Evolutionary conservation across 179 eudicot species (phyloP).

Genomic region (Carnegiea gigantea): DNA sequence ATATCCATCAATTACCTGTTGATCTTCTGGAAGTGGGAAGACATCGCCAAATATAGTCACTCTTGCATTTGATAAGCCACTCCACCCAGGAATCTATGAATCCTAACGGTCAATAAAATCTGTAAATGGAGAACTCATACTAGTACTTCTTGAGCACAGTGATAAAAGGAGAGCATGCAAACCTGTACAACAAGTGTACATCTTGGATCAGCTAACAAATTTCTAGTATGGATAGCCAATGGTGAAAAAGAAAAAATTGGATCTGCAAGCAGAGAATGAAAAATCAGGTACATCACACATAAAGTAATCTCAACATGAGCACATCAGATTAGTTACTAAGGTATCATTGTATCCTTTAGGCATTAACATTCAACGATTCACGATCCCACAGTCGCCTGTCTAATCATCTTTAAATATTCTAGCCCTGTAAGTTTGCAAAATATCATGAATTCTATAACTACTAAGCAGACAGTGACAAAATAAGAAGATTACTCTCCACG

Average conservation of each 20-base stretch:
- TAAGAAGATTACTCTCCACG: background rate
- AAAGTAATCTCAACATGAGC: background rate
- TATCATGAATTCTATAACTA: background rate
- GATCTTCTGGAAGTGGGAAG: constrained; percentile 76
- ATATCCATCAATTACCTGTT: constrained; percentile 59
- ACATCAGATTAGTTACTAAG: too few relatives aligned
- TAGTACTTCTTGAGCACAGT: background rate
- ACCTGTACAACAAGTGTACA: constrained; percentile 99
- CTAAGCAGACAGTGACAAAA: background rate
- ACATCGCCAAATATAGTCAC: constrained; percentile 97
- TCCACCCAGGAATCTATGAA: constrained; percentile 98
- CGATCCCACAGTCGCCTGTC: too few relatives aligned
- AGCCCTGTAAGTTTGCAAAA: background rate
- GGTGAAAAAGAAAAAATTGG: constrained; percentile 98
- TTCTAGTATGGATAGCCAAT: constrained; percentile 96
- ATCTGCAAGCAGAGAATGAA: constrained; percentile 49
- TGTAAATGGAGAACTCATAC: constrained; percentile 25
- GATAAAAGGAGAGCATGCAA: constrained; percentile 20
- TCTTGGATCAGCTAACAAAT: constrained; percentile 85
- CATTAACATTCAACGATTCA: background rate
- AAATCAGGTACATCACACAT: background rate
- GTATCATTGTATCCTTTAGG: background rate
- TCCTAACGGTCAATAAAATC: constrained; percentile 39
- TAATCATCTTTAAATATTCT: background rate
- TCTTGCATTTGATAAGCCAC: constrained; percentile 98